Evolutionary conservation across 352 stramenopile genomes (phyloP), one percentile per base, ranked within the genome.

Genomic region (Peronosclerospora sorghi): DNA sequence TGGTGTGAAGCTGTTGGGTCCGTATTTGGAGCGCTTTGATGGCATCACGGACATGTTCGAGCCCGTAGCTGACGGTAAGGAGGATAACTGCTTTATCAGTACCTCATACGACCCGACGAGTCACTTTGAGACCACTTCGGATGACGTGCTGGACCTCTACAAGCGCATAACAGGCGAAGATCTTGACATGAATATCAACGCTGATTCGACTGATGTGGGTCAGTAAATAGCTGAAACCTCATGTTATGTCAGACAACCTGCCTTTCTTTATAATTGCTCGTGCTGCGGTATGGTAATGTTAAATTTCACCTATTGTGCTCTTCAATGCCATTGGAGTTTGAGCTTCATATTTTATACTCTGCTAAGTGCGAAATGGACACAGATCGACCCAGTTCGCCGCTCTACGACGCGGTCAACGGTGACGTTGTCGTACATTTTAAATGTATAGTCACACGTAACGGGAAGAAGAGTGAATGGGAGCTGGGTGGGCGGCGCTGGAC

Each of bases 11-110:
- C 70, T 99, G 26, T 65, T 99, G 18, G 96, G 95, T 27, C 73
- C 91, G 32, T 97, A 98, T 56, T 65, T 98, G 34, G 90, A 98
- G 62, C 79, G 91, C 51, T 99, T 99, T 59, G 96, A 98, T 48
- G 86, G 79, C 41, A 89, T 98, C 51, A 84, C 86, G 44, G 94
- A 96, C 51, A 96, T 93, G 54, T 98, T 94, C 51, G 93, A 96
- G 62, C 96, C 96, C 4, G 64, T 95, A 12, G 71, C 59, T 35
- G 82, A 97, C 54, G 95, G 95, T 43, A 67, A 58, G 32, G 59
- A 61, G 32, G 95, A 98, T 69, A 97, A 98, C 51, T 98, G 94
- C 66, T 99, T 92, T 72, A 98, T 99, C 66, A 97, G 87, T 50
- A 82, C 78, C 26, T 98, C 86, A 59, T 94, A 90, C 65, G 78